These are phyloP conservation scores for Andrographis paniculata DNA, from an alignment of 305 asterid genomes.

Conservation along the genomic window DNA sequence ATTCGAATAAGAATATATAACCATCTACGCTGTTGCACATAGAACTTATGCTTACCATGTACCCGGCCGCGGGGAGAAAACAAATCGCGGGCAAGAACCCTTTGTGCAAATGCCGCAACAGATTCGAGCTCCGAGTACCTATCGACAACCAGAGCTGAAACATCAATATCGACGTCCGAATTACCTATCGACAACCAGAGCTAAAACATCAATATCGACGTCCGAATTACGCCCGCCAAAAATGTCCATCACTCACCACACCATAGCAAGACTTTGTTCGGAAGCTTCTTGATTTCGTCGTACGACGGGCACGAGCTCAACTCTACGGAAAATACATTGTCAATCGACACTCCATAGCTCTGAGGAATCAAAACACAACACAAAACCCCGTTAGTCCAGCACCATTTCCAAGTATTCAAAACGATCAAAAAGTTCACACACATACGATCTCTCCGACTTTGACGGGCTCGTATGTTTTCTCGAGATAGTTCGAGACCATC, in stretches of 20 bases:
- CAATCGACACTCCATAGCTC: conserved; percentile 65
- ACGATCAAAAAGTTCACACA: no score
- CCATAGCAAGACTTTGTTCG: conserved; percentile 75
- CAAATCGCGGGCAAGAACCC: conserved; percentile 72
- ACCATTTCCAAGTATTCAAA: no score
- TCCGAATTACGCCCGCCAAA: neutral
- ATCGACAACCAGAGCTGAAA: no score
- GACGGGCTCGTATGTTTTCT: conserved; percentile 76
- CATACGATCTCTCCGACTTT: conserved; percentile 70
- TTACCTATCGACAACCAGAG: no score
- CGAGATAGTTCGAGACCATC: conserved; percentile 66
- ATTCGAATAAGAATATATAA: neutral
- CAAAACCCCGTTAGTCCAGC: no score
- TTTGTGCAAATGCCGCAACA: conserved; percentile 61
- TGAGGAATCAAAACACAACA: conserved; percentile 16
- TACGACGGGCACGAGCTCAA: conserved; percentile 62
- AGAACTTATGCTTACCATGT: conserved; percentile 49
- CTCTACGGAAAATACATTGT: conserved; percentile 58
- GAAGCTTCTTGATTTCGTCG: conserved; percentile 55
- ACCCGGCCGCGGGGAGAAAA: conserved; percentile 66
- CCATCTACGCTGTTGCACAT: no score
- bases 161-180: neutral
- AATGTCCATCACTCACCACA: conserved; percentile 49
- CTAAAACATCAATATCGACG: neutral
- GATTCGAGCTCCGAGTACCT: conserved; percentile 43